Conservation (phyloP, 768 basidiomycete species). For the Tylopilus cervinicoccineus region DNA sequence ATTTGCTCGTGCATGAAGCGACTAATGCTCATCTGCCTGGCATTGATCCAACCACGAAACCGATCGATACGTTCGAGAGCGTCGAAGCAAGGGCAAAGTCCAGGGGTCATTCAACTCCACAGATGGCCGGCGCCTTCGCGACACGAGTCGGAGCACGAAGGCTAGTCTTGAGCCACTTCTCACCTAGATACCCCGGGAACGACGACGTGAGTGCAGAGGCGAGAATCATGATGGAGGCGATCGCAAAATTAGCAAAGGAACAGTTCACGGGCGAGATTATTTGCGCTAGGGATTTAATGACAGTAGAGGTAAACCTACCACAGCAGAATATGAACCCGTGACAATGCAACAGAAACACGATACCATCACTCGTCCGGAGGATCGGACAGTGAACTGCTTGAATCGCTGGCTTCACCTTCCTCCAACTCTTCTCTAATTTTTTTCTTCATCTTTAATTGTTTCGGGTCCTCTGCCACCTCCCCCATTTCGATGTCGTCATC, state of each 20-base stretch:
- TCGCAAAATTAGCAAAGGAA: slow-evolving; percentile 50
- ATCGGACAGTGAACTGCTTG: slow-evolving; percentile 73
- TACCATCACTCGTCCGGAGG: slow-evolving; percentile 53
- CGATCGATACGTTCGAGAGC: slow-evolving; percentile 53
- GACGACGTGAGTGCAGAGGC: slow-evolving; percentile 49
- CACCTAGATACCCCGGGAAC: slow-evolving; percentile 71
- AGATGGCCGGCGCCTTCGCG: slow-evolving; percentile 85
- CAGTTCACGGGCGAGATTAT: slow-evolving; percentile 54
- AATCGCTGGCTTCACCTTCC: slow-evolving; percentile 83
- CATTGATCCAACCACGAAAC: slow-evolving; percentile 56
- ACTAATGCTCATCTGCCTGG: slow-evolving; percentile 81
- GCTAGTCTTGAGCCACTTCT: slow-evolving; percentile 83
- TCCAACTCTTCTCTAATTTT: slow-evolving; percentile 70
- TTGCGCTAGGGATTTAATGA: slow-evolving; percentile 78
- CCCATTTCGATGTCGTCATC: slow-evolving; percentile 88
- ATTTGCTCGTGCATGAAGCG: slow-evolving; percentile 82
- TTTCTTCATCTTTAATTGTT: slow-evolving; percentile 43
- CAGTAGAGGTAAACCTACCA: slow-evolving; percentile 48
- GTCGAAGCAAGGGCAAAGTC: slow-evolving; percentile 64
- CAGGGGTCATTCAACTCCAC: slow-evolving; percentile 88
- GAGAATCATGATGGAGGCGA: slow-evolving; percentile 57
- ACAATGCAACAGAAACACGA: slow-evolving; percentile 1
- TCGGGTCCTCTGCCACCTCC: slow-evolving; percentile 75
- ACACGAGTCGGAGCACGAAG: slow-evolving; percentile 54
- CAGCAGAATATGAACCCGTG: slow-evolving; percentile 14